Percentiles rank a stretch among this genome's conserved stretches.
Conservation (phyloP, 2,329 filamentous ascomycete genomes). For the Camptophora hylomeconis region DNA sequence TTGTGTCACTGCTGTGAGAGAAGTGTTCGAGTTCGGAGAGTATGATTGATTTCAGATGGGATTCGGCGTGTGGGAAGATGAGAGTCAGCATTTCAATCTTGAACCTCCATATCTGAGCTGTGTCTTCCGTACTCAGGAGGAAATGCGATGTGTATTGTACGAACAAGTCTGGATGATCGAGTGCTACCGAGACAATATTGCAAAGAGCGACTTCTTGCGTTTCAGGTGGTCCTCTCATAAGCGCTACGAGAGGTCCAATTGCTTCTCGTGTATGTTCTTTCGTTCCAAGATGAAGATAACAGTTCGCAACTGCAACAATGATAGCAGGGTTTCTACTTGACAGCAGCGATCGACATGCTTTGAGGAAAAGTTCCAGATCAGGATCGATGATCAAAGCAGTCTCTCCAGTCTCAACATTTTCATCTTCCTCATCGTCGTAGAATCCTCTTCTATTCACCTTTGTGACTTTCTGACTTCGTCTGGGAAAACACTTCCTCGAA, state of each 20-base stretch:
- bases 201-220: conserved; percentile 82
- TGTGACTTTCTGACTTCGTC: conserved; percentile 45
- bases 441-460: conserved; percentile 56
- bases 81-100: conserved; percentile 87
- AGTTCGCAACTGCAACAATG: conserved; percentile 72
- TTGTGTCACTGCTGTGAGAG: conserved; percentile 58
- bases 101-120: conserved; percentile 70
- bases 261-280: conserved; percentile 60
- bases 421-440: conserved; percentile 57
- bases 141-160: conserved; percentile 83
- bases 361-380: conserved; percentile 70
- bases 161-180: conserved; percentile 65
- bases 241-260: conserved; percentile 72
- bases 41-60: conserved; percentile 70
- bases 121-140: conserved; percentile 66
- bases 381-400: conserved; percentile 55
- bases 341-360: conserved; percentile 67
- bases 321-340: conserved; percentile 90
- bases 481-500: conserved; percentile 75
- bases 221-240: conserved; percentile 72
- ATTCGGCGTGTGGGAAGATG: conserved; percentile 70
- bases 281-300: conserved; percentile 75
- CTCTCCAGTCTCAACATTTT: conserved; percentile 32
- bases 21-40: conserved; percentile 92
- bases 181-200: conserved; percentile 88